Percentiles rank a stretch among this genome's conserved stretches.
These are phyloP conservation scores for Tolypocladium paradoxum DNA, from an alignment of 2,329 filamentous ascomycete genomes.

Conservation along the genomic window DNA sequence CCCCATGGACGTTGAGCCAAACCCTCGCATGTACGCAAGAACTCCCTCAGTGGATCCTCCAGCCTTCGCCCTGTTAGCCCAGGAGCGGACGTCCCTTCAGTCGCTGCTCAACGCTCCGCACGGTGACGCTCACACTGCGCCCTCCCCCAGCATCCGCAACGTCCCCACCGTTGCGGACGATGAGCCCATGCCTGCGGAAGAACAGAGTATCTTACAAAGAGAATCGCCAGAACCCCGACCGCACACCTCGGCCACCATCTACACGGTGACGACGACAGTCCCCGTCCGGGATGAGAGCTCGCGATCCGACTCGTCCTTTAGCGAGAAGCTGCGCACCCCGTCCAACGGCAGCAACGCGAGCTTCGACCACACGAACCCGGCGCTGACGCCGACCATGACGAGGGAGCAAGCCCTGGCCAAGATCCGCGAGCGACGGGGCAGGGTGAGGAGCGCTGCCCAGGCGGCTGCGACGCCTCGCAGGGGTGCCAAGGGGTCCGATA, in stretches of 20 bases:
- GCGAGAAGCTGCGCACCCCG: conserved; percentile 34
- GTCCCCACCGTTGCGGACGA: conserved; percentile 24
- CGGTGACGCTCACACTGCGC: conserved; percentile 20
- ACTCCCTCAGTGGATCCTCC: conserved; percentile 54
- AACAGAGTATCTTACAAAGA: conserved; percentile 7
- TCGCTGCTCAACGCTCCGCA: conserved; percentile 50
- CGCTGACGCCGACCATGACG: conserved; percentile 54
- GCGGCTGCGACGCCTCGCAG: conserved; percentile 46
- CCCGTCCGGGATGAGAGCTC: conserved; percentile 36
- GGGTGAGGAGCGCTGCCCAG: conserved; percentile 58
- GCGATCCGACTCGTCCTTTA: conserved; percentile 28
- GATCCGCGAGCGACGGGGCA: conserved; percentile 61
- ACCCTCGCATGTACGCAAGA: conserved; percentile 36
- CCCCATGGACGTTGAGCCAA: conserved; percentile 17
- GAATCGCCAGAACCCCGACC: conserved; percentile 23
- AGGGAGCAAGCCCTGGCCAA: conserved; percentile 66
- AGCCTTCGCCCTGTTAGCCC: conserved; percentile 40
- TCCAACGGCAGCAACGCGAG: conserved; percentile 25
- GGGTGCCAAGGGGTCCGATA: conserved; percentile 39
- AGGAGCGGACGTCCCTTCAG: conserved; percentile 46
- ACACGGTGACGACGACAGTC: conserved; percentile 38
- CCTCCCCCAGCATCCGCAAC: conserved; percentile 29
- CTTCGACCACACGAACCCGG: conserved; percentile 46
- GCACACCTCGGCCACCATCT: conserved; percentile 36
- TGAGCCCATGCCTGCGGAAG: conserved; percentile 2